Percentiles rank a stretch among this genome's conserved stretches.
Conservation (phyloP, 2,329 filamentous ascomycete species). For the Colletotrichum tropicale region DNA sequence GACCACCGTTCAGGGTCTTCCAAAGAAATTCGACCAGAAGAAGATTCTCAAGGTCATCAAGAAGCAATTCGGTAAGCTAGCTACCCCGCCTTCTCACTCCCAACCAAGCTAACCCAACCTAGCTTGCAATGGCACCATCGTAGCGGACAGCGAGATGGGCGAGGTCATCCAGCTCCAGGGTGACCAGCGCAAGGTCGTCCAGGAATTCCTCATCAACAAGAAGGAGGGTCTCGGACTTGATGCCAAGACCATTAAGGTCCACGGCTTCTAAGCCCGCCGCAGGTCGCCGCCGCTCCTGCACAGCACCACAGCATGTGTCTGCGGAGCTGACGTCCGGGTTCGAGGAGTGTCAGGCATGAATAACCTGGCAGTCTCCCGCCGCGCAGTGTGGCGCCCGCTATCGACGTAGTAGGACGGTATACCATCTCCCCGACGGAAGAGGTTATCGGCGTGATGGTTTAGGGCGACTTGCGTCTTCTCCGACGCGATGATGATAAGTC, state of each 20-base stretch:
- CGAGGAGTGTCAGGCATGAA: not conserved
- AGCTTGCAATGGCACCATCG: conserved; percentile 99
- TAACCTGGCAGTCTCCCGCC: not conserved
- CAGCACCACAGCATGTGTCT: not conserved
- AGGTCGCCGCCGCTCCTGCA: conserved; percentile 41
- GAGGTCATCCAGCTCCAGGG: conserved; percentile 99
- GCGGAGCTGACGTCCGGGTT: conserved; percentile 17
- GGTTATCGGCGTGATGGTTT: conserved; percentile 12
- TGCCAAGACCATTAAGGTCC: conserved; percentile 94
- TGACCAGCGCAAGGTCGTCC: conserved; percentile 98
- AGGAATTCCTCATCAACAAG: conserved; percentile 96
- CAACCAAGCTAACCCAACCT: conserved; percentile 25
- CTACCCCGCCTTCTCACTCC: not conserved
- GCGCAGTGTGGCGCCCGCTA: conserved; percentile 13
- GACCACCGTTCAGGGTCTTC: conserved; percentile 98
- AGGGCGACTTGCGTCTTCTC: conserved; percentile 20
- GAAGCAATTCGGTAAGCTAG: conserved; percentile 90
- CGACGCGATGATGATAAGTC: conserved; percentile 11
- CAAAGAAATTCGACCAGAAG: conserved; percentile 99
- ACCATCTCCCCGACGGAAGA: conserved; percentile 13
- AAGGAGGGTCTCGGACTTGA: conserved; percentile 93
- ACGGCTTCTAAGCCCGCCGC: conserved; percentile 48
- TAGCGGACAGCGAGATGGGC: conserved; percentile 94
- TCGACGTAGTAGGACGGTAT: conserved; percentile 20
- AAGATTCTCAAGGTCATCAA: conserved; percentile 99